Evolutionary conservation across 495 filamentous ascomycete genomes (phyloP), one percentile per base, ranked within the genome.

Genomic region (Cercophora sp.): DNA sequence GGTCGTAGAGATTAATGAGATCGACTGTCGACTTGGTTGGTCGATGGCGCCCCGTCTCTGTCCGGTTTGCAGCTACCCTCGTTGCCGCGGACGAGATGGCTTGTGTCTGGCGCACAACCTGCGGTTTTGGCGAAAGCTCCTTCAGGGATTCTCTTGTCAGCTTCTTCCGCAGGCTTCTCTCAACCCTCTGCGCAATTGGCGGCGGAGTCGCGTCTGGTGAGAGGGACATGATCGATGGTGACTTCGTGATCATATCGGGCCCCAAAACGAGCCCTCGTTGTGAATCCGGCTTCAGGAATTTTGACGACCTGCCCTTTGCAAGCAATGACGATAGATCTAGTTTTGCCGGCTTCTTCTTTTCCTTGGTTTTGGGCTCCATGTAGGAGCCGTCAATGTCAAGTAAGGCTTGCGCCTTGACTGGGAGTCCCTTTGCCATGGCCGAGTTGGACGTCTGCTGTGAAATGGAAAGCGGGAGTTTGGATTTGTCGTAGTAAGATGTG

Each of bases 401-500:
- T 25, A 71, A 63, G 20, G 63, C 50, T n/a, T 67, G 56, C 11
- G 62, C 69, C 61, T 76, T 76, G 16, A 68, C 56, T 5, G 76
- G 74, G 4, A 76, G 63, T 5, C 75, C 76, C 57, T 78, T 80
- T 8, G 76, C 70, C 68, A 80, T 78, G 29, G 76, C 74, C 15
- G 77, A 79, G 48, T 65, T 74, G 1, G 76, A 78, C 8, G 77
- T 80, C 55, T 81, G 78, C 50, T 79, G 76, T 5, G 77, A 80
- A 55, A 79, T 76, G 10, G 76, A 62, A 3, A 79, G 67, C 25
- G 78, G 77, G 24, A 73, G 64, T 43, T 75, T 77, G 16, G 68
- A 52, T 45, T 76, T 70, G 59, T 81, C 78, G 56, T 80, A 79
- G 54, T 73, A 73, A 0, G 76, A 77, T 43, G 65, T 66, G 53